Evolutionary conservation across 148 eudicot species (phyloP).

Genomic region (Silene conica): DNA sequence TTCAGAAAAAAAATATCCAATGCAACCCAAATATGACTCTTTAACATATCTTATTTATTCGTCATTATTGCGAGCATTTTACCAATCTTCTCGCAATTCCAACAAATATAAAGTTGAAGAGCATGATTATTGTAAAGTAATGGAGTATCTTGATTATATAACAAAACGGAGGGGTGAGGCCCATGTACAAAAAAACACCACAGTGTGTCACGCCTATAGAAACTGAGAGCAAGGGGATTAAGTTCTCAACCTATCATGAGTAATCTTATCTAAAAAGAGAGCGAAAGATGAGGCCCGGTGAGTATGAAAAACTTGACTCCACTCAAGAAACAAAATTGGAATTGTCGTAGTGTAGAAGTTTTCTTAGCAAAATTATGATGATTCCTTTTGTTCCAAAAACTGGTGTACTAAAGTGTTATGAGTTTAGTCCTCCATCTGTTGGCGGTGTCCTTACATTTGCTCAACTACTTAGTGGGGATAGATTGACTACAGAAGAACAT

Average conservation of each 20-base stretch:
- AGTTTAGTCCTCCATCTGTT: neutral
- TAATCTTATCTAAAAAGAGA: too few species aligned
- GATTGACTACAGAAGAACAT: too few species aligned
- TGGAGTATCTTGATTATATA: neutral
- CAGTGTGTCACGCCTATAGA: too few species aligned
- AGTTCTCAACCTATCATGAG: too few species aligned
- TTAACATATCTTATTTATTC: neutral
- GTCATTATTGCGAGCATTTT: constrained; percentile 1
- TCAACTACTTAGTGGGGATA: neutral
- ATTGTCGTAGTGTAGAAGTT: too few species aligned
- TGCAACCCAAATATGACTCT: neutral
- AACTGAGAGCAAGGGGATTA: too few species aligned
- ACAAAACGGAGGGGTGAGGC: neutral
- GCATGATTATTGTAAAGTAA: neutral
- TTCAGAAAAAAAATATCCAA: neutral
- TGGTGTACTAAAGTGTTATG: neutral
- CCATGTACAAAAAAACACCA: too few species aligned
- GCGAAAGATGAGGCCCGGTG: too few species aligned
- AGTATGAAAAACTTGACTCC: too few species aligned
- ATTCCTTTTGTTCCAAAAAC: too few species aligned
- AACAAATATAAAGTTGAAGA: neutral
- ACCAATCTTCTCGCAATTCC: neutral
- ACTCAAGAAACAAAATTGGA: too few species aligned
- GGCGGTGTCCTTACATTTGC: neutral
- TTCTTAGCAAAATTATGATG: too few species aligned